Percentiles rank a stretch among this genome's conserved stretches.
phyloP scores from a whole-genome alignment of 441 rosid genomes.

The Sinapis alba region DNA sequence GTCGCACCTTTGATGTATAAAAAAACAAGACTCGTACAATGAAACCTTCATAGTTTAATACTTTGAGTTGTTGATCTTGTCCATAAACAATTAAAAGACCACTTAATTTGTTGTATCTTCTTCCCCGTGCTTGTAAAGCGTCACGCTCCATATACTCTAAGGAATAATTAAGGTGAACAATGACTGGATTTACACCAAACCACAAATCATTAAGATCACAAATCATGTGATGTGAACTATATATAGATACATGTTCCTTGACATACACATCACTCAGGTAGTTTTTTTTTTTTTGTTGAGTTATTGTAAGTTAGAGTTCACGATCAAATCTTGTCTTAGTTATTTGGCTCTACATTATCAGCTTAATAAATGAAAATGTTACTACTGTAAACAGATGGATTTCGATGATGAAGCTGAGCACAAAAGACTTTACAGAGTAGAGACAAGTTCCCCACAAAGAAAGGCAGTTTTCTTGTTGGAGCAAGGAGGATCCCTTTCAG shows the following conservation, averaged over 20 bases:
- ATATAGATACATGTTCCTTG: neutral
- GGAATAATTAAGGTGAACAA: slow-evolving; percentile 4
- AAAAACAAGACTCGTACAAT: neutral
- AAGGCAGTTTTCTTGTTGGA: slow-evolving; percentile 38
- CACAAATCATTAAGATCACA: neutral
- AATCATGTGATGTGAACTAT: neutral
- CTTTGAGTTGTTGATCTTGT: neutral
- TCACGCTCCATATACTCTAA: neutral
- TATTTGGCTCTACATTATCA: neutral
- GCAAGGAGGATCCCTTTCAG: slow-evolving; percentile 50
- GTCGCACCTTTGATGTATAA: neutral
- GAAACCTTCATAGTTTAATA: neutral
- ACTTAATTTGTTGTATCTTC: neutral
- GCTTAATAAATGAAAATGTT: neutral
- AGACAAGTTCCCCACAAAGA: slow-evolving; percentile 36
- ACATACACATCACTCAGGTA: neutral
- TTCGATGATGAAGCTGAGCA: slow-evolving; percentile 48
- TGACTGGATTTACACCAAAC: neutral
- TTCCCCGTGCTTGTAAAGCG: slow-evolving; percentile 1
- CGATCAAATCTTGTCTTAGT: neutral
- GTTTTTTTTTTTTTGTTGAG: neutral
- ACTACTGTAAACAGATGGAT: slow-evolving; percentile 58
- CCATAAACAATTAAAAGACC: neutral
- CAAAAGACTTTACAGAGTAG: slow-evolving; percentile 43
- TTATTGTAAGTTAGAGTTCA: neutral